Conservation (phyloP, 352 stramenopile species). For the Peronospora tabacina region DNA sequence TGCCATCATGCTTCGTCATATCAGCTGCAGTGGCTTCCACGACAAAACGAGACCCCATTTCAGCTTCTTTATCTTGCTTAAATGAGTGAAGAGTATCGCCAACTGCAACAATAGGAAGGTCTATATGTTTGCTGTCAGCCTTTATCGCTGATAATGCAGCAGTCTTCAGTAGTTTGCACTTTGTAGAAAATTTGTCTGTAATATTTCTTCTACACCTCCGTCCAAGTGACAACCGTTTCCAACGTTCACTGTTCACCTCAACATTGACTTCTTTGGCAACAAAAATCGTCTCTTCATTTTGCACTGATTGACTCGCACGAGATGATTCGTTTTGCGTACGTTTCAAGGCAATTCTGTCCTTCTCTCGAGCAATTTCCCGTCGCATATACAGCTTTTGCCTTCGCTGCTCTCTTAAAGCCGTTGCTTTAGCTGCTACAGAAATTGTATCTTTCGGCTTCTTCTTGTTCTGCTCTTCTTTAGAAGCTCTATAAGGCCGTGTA, state of each 20-base stretch:
- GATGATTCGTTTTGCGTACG: background rate
- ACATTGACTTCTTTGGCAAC: constrained; percentile 6
- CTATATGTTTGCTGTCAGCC: background rate
- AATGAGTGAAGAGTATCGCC: background rate
- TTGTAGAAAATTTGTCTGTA: background rate
- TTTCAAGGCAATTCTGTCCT: background rate
- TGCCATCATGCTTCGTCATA: background rate
- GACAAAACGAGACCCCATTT: background rate
- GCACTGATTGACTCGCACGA: constrained; percentile 2
- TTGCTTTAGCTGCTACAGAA: background rate
- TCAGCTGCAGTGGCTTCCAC: background rate
- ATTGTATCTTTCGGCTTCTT: background rate
- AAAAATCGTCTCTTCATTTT: background rate
- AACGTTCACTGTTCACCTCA: constrained; percentile 5
- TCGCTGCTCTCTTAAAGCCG: constrained; percentile 2
- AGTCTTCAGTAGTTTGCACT: constrained; percentile 1
- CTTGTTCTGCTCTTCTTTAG: background rate
- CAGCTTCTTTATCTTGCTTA: background rate
- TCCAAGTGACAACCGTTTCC: background rate
- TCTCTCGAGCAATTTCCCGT: background rate
- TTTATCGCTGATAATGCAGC: background rate
- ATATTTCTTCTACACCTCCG: background rate
- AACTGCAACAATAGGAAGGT: background rate
- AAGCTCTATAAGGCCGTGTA: background rate
- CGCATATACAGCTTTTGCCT: constrained; percentile 5